phyloP scores from a whole-genome alignment of 1,284 basidiomycete genomes.

The Cryptococcus amylolentus region DNA sequence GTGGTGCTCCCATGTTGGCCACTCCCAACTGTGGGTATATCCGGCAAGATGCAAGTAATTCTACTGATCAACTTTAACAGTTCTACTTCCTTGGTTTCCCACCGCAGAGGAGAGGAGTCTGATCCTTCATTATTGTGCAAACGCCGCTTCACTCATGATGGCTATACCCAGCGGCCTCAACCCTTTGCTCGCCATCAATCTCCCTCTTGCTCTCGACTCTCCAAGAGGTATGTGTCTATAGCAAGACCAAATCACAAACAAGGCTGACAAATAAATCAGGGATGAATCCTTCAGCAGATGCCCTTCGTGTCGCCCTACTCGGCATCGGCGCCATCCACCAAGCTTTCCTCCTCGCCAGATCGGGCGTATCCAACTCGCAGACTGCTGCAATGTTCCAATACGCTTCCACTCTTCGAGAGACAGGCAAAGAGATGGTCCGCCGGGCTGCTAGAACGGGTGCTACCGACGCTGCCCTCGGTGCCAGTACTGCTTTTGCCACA shows the following conservation, averaged over 20 bases:
- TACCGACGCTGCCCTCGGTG: constrained; percentile 51
- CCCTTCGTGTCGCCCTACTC: constrained; percentile 47
- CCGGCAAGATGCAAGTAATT: background rate
- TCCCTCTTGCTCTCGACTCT: constrained; percentile 49
- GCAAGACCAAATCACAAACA: background rate
- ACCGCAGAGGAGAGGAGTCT: constrained; percentile 46
- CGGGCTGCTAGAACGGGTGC: constrained; percentile 22
- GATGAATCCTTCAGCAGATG: constrained; percentile 46
- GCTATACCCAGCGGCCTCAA: constrained; percentile 50
- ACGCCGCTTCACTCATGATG: constrained; percentile 51
- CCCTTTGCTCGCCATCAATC: constrained; percentile 51
- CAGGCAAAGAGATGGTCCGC: constrained; percentile 40
- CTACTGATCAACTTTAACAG: constrained; percentile 18
- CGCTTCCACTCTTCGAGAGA: constrained; percentile 35
- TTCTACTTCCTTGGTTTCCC: constrained; percentile 47
- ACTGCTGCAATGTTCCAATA: constrained; percentile 43
- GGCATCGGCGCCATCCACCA: constrained; percentile 52
- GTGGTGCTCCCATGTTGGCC: constrained; percentile 30
- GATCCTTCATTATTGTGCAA: constrained; percentile 47
- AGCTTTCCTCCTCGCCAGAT: constrained; percentile 48
- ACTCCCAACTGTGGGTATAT: constrained; percentile 31
- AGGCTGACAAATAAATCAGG: constrained; percentile 12
- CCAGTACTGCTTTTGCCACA: constrained; percentile 49
- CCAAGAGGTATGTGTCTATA: constrained; percentile 31
- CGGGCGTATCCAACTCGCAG: constrained; percentile 33